Conservation (phyloP, 768 basidiomycete species). For the Plicaturopsis crispa region DNA sequence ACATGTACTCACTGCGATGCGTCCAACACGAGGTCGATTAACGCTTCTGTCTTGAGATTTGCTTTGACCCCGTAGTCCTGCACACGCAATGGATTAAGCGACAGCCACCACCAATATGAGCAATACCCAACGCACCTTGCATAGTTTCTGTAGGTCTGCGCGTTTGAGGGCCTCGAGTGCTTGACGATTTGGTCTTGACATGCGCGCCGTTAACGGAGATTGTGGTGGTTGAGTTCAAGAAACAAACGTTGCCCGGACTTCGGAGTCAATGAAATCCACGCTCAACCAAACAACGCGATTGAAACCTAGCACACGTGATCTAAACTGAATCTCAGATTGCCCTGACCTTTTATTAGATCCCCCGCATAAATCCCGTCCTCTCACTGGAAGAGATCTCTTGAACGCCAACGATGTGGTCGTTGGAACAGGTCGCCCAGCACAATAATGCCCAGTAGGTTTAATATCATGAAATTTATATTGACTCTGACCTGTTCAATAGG, state of each 20-base stretch:
- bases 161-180: slow-evolving; percentile 47
- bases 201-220: too few species aligned
- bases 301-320: too few species aligned
- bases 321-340: too few species aligned
- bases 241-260: too few species aligned
- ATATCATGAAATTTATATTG: neutral
- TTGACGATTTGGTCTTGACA: slow-evolving; percentile 32
- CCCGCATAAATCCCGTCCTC: too few species aligned
- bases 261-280: too few species aligned
- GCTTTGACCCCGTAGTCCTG: slow-evolving; percentile 79
- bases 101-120: neutral
- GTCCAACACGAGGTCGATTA: slow-evolving; percentile 69
- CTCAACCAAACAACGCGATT: too few species aligned
- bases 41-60: slow-evolving; percentile 72
- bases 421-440: slow-evolving; percentile 54
- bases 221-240: too few species aligned
- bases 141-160: slow-evolving; percentile 46
- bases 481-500: slow-evolving; percentile 23
- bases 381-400: too few species aligned
- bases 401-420: too few species aligned
- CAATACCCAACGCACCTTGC: slow-evolving; percentile 59
- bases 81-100: slow-evolving; percentile 1
- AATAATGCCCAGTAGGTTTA: slow-evolving; percentile 38
- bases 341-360: too few species aligned
- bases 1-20: slow-evolving; percentile 41